Base-by-base conservation (phyloP, 495 filamentous ascomycete species). In the Trichocladium uniseriatum region DNA sequence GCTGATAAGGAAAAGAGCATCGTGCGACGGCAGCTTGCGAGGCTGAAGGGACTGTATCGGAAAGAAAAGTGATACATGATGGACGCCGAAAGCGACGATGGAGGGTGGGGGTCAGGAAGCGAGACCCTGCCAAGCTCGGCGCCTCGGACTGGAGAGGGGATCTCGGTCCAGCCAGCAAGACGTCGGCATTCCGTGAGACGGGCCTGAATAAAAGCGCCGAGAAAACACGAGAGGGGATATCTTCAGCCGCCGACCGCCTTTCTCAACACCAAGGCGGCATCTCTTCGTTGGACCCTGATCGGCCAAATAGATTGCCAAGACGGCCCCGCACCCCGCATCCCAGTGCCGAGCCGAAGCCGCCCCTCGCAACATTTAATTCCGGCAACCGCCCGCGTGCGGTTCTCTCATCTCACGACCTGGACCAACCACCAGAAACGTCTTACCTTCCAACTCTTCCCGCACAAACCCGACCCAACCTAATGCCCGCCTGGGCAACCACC, bases 41-140 rank as follows among this genome's bases (percentile, higher is more conserved):
- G 45, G 41, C 47, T 66, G 22, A 62, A 59, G 40, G 53, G 41
- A 19, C 34, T 66, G 7, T 66, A 60, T 29, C 48, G 55, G 18
- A 51, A 52, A 38, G 53, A 49, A 3, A 59, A 56, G 35, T 51
- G 35, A 58, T 14, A 59, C 54, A 37, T 51, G 35, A 58, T 14
- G 46, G 45, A 34, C 6, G 24, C 8, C 24, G 24, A 27, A 8
- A 3, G 3, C 24, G 24, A 27, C 24, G 24, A 27, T 27, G 24
- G 8, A 27, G 24, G 24, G 24, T 27, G 24, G 24, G 24, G 24
- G 24, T n/a, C n/a, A n/a, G n/a, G n/a, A n/a, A n/a, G n/a, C n/a
- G n/a, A n/a, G n/a, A n/a, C n/a, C n/a, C n/a, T n/a, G n/a, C n/a
- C n/a, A n/a, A n/a, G n/a, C n/a, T n/a, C n/a, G n/a, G n/a, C n/a